A percentile compares a stretch with the other conserved stretches of the same genome.
Conservation (phyloP, 2,329 filamentous ascomycete genomes). For the Pseudonectria foliicola region DNA sequence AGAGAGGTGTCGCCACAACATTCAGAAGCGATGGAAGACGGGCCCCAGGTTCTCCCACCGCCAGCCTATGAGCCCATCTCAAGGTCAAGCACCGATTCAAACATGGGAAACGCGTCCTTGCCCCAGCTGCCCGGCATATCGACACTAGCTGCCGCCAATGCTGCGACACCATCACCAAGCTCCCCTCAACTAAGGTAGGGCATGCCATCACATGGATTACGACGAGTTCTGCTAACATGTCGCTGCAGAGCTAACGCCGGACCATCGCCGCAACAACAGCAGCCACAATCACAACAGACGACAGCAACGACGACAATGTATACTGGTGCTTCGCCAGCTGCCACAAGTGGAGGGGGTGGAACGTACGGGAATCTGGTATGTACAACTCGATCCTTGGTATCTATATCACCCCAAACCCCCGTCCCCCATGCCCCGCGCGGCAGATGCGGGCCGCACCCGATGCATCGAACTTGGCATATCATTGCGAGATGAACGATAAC, state of each 20-base stretch:
- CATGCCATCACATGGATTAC: slow-evolving; percentile 1
- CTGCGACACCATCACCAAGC: slow-evolving; percentile 26
- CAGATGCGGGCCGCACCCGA: background rate
- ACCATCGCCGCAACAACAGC: slow-evolving; percentile 12
- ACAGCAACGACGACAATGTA: slow-evolving; percentile 14
- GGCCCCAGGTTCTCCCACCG: slow-evolving; percentile 31
- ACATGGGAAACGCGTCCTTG: slow-evolving; percentile 33
- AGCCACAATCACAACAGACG: slow-evolving; percentile 3
- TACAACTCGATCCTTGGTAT: slow-evolving; percentile 3
- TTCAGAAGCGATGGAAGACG: slow-evolving; percentile 39
- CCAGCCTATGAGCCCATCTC: slow-evolving; percentile 41
- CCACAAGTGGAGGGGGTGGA: slow-evolving; percentile 31
- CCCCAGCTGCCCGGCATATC: slow-evolving; percentile 41
- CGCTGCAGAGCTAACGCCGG: slow-evolving; percentile 13
- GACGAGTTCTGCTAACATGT: slow-evolving; percentile 10
- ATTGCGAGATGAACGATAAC: no score
- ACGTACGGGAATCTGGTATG: slow-evolving; percentile 32
- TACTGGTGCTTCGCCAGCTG: slow-evolving; percentile 30
- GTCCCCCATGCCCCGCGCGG: background rate
- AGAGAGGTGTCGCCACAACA: slow-evolving; percentile 1
- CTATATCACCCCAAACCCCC: background rate
- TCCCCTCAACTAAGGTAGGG: slow-evolving; percentile 42
- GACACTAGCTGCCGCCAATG: slow-evolving; percentile 35
- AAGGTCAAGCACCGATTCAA: slow-evolving; percentile 42
- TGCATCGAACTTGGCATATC: no score